Percentiles rank a stretch among this genome's conserved stretches.
phyloP scores from a whole-genome alignment of 352 stramenopile species.

The Pythium oligandrum region DNA sequence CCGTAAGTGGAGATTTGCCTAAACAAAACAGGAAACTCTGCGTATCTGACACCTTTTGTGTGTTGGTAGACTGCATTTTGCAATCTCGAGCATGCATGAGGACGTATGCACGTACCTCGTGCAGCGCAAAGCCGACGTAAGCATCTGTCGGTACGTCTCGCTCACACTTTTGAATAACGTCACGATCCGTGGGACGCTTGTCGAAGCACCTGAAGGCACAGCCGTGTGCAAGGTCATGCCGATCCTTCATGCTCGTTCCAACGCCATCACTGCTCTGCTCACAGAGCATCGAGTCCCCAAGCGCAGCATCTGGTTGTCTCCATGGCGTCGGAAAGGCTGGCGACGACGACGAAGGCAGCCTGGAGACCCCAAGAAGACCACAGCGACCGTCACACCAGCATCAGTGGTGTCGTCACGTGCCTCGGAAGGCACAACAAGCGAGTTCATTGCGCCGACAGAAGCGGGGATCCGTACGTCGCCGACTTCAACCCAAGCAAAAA shows the following conservation, averaged over 20 bases:
- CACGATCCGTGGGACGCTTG: slow-evolving; percentile 51
- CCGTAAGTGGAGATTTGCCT: slow-evolving; percentile 34
- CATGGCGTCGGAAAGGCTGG: slow-evolving; percentile 3
- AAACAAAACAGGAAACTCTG: neutral
- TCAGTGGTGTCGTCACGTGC: neutral
- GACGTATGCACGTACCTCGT: slow-evolving; percentile 67
- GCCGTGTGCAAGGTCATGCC: slow-evolving; percentile 57
- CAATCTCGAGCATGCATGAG: slow-evolving; percentile 68
- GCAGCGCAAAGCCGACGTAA: slow-evolving; percentile 54
- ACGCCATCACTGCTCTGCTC: slow-evolving; percentile 4
- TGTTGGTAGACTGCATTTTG: slow-evolving; percentile 60
- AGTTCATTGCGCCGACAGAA: neutral
- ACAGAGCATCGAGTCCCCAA: neutral
- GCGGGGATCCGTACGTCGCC: neutral
- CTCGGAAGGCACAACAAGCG: neutral
- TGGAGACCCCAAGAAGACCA: neutral
- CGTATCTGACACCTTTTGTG: neutral
- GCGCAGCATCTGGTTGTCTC: slow-evolving; percentile 15
- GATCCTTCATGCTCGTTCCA: slow-evolving; percentile 41
- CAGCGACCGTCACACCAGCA: neutral
- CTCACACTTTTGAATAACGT: slow-evolving; percentile 48
- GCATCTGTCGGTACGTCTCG: slow-evolving; percentile 52
- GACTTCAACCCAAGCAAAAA: neutral
- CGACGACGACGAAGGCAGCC: neutral
- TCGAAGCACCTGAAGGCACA: slow-evolving; percentile 43